Base-by-base conservation (phyloP, 2,329 filamentous ascomycete species). In the Hymenoscyphus salicellus region DNA sequence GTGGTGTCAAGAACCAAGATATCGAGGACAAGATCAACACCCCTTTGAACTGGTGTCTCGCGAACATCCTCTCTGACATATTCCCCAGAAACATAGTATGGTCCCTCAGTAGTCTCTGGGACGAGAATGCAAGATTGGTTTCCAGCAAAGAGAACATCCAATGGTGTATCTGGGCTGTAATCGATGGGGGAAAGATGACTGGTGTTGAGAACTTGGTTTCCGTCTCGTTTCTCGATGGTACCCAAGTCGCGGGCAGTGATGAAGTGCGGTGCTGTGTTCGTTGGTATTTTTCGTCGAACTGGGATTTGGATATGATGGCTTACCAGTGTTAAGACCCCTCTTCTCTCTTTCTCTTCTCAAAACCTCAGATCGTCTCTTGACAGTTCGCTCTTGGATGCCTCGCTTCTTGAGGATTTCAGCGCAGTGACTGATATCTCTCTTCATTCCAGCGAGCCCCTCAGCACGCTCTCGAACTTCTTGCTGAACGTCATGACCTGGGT, bases 41-140 rank as follows among this genome's bases (percentile, higher is more conserved):
- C 83, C 17, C 69, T 66, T 17, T 38, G 36, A 16, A 38, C 36
- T 70, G 84, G 23, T 36, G n/a, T 26, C 32, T 80, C 78, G 5
- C 66, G 68, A 57, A 80, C 71, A 63, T 80, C 72, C 52, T 77
- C 68, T 32, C 78, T 76, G 63, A 80, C 76, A 1, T 76, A 66
- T 62, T 80, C 78, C 7, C 77, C 77, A 17, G 71, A 73, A 33
- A 79, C 77, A 59, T 74, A 86, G 76, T 84, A 86, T 23, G 84
- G 83, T 1, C 83, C 83, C 69, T 83, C 77, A 8, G 79, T 83
- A 23, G 80, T 79, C 70, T 85, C 83, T 0, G 82, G 82, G 16
- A 77, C 80, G 23, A 85, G 75, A 30, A 84, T 75, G 67, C 83
- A 85, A 38, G 36, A 38, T 38, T 38, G 36, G 36, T 38, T 38